A percentile compares a stretch with the other conserved stretches of the same genome.
Evolutionary conservation across 2,329 filamentous ascomycete species (phyloP).

Genomic region (Fusarium nisikadoi): DNA sequence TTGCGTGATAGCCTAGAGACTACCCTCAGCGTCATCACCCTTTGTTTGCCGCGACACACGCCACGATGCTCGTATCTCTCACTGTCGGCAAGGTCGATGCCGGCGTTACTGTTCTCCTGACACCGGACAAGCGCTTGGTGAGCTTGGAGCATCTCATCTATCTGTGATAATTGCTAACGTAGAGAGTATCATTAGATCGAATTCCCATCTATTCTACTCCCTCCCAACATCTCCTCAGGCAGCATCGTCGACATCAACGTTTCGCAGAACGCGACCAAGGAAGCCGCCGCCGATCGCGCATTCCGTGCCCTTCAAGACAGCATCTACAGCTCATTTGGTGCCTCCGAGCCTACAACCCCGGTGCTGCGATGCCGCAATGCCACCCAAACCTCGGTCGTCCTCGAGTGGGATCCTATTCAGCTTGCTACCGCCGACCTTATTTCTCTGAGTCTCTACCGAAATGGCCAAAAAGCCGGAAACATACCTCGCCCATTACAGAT

Average conservation of each 20-base stretch:
- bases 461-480: slow-evolving; percentile 94
- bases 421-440: slow-evolving; percentile 92
- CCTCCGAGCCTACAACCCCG: slow-evolving; percentile 78
- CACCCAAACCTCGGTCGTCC: slow-evolving; percentile 96
- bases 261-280: slow-evolving; percentile 83
- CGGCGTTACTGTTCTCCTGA: slow-evolving; percentile 95
- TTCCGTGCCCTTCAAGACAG: slow-evolving; percentile 89
- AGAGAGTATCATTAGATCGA: slow-evolving; percentile 75
- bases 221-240: slow-evolving; percentile 92
- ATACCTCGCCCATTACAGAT: slow-evolving; percentile 90
- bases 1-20: not conserved
- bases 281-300: slow-evolving; percentile 76
- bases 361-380: slow-evolving; percentile 93
- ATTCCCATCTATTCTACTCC: slow-evolving; percentile 96
- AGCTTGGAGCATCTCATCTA: slow-evolving; percentile 46
- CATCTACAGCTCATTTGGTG: slow-evolving; percentile 88
- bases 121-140: slow-evolving; percentile 96
- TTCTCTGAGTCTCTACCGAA: slow-evolving; percentile 90
- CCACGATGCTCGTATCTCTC: slow-evolving; percentile 90
- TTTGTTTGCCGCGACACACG: slow-evolving; percentile 27
- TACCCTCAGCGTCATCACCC: slow-evolving; percentile 6
- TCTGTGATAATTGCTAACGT: slow-evolving; percentile 33
- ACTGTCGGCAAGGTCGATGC: slow-evolving; percentile 99
- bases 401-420: slow-evolving; percentile 97
- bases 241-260: slow-evolving; percentile 99